phyloP scores from a whole-genome alignment of 2,329 filamentous ascomycete genomes.

The Pestalotiopsis sp. region DNA sequence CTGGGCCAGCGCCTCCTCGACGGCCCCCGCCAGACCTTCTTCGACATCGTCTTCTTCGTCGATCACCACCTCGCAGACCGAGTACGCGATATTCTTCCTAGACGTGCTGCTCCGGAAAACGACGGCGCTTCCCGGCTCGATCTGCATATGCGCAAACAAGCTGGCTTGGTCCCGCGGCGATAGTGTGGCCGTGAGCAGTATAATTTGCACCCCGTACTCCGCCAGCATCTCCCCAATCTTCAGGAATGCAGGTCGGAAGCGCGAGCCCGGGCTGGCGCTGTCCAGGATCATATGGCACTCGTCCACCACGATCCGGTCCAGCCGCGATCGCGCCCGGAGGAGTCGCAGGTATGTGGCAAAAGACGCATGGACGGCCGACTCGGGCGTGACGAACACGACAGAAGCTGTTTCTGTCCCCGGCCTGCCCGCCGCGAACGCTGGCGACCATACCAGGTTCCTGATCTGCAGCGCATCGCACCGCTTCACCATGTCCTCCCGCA shows the following conservation, averaged over 20 bases:
- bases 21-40: background rate
- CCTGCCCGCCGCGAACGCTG: no score
- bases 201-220: background rate
- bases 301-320: background rate
- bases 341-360: background rate
- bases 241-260: no score
- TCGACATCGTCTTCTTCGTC: background rate
- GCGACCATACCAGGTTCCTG: background rate
- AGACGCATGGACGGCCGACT: background rate
- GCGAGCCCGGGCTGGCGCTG: no score
- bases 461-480: background rate
- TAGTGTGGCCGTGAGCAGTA: background rate
- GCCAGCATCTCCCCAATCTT: background rate
- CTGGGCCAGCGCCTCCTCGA: background rate
- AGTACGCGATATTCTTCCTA: background rate
- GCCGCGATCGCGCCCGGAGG: background rate
- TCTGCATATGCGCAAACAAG: background rate
- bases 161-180: background rate
- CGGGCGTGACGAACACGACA: background rate
- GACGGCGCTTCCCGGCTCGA: background rate
- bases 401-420: background rate
- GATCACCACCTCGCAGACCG: background rate
- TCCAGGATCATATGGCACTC: background rate
- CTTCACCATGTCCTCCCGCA: background rate
- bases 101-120: background rate